Evolutionary conservation across 192 early-diverging fungal species (phyloP), one percentile per base, ranked within the genome.

Genomic region (Backusella westeae): DNA sequence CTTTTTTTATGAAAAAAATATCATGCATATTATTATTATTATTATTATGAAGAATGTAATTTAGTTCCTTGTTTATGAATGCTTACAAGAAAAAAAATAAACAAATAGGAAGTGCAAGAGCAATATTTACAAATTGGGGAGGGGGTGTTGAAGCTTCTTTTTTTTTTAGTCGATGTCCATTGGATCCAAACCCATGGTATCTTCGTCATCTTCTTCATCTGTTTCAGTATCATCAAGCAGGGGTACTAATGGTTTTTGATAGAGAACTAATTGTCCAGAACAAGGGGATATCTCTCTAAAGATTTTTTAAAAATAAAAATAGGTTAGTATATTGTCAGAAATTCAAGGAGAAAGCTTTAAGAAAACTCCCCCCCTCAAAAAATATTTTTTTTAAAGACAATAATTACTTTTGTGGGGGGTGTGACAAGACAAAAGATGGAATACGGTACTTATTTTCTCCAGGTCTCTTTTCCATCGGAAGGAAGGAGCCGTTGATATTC

Each of bases 401-500:
- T 63, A 63, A 63, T 63, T 63, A 63, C 56, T 63, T 63, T 63
- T 63, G 56, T 63, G 56, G 56, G 56, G 56, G 56, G 56, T 63
- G 56, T 63, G 67, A 68, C n/a, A 70, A 38, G 65, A 74, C 39
- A 66, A 74, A 74, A 42, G 12, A 34, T 34, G 73, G 73, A 32
- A 74, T 67, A 65, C 73, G 59, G 23, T 65, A 74, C 39, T 67
- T 74, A 19, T 21, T 74, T 67, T 74, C 73, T 17, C 73, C 73
- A n/a, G 59, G 26, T 59, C 38, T 35, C 12, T 59, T 21, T 67
- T 74, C 34, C 65, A 67, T 73, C 35, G 72, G 72, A 35, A 73
- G 72, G n/a, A 34, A 73, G 34, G 72, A 35, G 14, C 72, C 72
- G 36, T 73, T 73, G n/a, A 73, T 53, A 56, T 59, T 49, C 32